A percentile compares a stretch with the other conserved stretches of the same genome.
phyloP scores from a whole-genome alignment of 2,329 filamentous ascomycete species.

The Claviceps sp. region DNA sequence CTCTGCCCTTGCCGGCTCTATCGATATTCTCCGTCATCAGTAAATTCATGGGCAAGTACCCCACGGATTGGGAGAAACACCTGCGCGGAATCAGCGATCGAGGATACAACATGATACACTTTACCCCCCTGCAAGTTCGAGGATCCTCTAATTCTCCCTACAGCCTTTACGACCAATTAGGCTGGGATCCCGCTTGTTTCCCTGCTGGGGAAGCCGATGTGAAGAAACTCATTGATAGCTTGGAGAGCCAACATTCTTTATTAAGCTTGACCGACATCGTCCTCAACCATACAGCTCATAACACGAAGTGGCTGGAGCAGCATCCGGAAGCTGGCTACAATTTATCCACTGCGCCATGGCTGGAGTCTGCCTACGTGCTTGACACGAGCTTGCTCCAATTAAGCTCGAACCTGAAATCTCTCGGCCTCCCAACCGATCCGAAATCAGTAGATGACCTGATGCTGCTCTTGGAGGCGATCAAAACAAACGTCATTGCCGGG shows the following conservation, averaged over 20 bases:
- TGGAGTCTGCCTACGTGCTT: constrained; percentile 49
- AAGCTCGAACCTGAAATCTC: constrained; percentile 54
- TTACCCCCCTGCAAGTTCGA: constrained; percentile 82
- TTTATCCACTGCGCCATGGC: constrained; percentile 71
- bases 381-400: constrained; percentile 57
- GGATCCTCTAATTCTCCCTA: constrained; percentile 93
- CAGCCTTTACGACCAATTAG: constrained; percentile 85
- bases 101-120: constrained; percentile 98
- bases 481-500: constrained; percentile 62
- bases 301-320: constrained; percentile 84
- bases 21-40: constrained; percentile 90
- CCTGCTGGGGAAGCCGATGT: constrained; percentile 77
- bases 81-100: constrained; percentile 75
- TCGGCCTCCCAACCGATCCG: constrained; percentile 66
- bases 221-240: constrained; percentile 58
- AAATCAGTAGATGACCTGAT: constrained; percentile 58
- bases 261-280: constrained; percentile 91
- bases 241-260: constrained; percentile 75
- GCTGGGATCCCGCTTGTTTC: constrained; percentile 72
- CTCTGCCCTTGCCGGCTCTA: constrained; percentile 71
- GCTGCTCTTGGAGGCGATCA: constrained; percentile 72
- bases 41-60: constrained; percentile 95
- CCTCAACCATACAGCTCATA: constrained; percentile 94
- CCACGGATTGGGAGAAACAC: constrained; percentile 80
- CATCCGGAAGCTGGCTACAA: constrained; percentile 97